Evolutionary conservation across 345 rosid genomes (phyloP).

Genomic region (Physaria fendleri): DNA sequence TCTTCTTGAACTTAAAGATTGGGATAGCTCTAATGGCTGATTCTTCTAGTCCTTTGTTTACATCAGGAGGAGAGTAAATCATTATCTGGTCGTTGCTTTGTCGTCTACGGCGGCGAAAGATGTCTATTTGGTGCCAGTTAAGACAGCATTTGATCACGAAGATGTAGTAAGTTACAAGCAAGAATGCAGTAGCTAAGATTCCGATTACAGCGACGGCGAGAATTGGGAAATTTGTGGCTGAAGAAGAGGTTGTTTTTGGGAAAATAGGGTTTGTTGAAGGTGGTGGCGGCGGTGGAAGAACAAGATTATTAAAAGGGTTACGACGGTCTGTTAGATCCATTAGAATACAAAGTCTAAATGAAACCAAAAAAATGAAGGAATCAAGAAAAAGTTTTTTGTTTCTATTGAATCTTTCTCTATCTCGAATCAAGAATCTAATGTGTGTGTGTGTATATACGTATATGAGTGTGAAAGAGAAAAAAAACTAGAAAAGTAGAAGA

Average conservation of each 20-base stretch:
- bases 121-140: conserved; percentile 69
- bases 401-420: background rate
- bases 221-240: conserved; percentile 44
- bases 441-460: conserved; percentile 9
- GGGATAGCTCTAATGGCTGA: conserved; percentile 81
- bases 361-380: background rate
- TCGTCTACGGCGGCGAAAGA: conserved; percentile 46
- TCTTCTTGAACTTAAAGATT: conserved; percentile 59
- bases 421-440: background rate
- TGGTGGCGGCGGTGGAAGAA: conserved; percentile 31
- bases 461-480: background rate
- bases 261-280: conserved; percentile 25
- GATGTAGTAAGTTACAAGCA: conserved; percentile 81
- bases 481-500: background rate
- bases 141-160: conserved; percentile 92
- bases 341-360: too few relatives aligned
- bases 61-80: conserved; percentile 35
- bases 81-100: conserved; percentile 39
- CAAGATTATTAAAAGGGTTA: conserved; percentile 21
- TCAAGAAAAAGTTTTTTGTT: background rate
- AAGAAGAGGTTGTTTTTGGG: conserved; percentile 20
- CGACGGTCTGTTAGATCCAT: conserved; percentile 28
- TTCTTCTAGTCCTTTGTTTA: conserved; percentile 67
- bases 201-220: conserved; percentile 77
- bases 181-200: conserved; percentile 72